Conservation (phyloP, 2,329 filamentous ascomycete species). For the Coniochaeta hoffmannii region DNA sequence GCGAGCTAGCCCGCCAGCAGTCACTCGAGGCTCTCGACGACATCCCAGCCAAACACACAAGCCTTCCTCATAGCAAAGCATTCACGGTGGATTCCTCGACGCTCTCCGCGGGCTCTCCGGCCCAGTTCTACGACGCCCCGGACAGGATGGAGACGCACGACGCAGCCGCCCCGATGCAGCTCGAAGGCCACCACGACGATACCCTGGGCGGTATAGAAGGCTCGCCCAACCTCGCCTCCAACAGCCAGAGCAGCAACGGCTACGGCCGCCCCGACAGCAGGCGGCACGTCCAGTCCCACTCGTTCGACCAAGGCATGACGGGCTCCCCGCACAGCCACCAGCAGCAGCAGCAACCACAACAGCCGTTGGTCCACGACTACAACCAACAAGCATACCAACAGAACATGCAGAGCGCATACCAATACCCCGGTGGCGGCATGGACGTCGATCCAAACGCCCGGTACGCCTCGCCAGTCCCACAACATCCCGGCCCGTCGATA, state of each 20-base stretch:
- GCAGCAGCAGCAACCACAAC: conserved; percentile 17
- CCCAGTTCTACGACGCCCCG: conserved; percentile 43
- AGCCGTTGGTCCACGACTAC: conserved; percentile 7
- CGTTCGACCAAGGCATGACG: conserved; percentile 40
- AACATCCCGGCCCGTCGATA: conserved; percentile 31
- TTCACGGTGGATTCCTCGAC: conserved; percentile 46
- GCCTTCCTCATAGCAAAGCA: not conserved
- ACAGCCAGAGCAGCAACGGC: conserved; percentile 17
- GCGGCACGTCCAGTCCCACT: conserved; percentile 36
- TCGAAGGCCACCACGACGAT: conserved; percentile 36
- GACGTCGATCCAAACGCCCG: conserved; percentile 33
- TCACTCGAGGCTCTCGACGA: not conserved
- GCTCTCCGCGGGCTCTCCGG: conserved; percentile 39
- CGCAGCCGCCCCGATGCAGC: conserved; percentile 17
- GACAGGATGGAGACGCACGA: conserved; percentile 42
- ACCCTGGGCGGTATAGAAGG: conserved; percentile 42
- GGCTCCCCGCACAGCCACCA: conserved; percentile 32
- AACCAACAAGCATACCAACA: conserved; percentile 5
- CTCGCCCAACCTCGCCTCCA: conserved; percentile 30
- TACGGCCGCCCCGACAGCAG: conserved; percentile 20
- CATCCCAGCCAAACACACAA: not conserved
- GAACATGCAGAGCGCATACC: conserved; percentile 3
- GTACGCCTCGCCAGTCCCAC: conserved; percentile 35
- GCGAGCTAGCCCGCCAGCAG: not conserved
- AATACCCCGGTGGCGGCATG: conserved; percentile 11